phyloP scores from a whole-genome alignment of 179 eudicot species.

The Monotropa hypopitys region DNA sequence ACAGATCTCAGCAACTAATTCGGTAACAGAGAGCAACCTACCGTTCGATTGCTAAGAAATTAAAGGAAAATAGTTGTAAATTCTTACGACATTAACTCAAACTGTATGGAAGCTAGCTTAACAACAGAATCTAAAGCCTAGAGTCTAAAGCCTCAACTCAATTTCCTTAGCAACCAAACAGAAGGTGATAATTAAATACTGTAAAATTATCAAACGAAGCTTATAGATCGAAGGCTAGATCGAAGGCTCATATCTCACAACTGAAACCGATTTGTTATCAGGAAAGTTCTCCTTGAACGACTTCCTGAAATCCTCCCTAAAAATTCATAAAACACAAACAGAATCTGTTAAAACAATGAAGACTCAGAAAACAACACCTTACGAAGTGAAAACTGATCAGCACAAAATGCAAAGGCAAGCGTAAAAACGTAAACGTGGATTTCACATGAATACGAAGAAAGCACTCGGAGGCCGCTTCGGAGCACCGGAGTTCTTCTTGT shows the following conservation, averaged over 20 bases:
- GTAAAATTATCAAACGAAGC: background rate
- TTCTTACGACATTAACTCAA: background rate
- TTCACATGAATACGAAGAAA: slow-evolving; percentile 23
- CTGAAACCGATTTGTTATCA: slow-evolving; percentile 21
- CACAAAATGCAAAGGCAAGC: background rate
- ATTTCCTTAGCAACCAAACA: slow-evolving; percentile 4
- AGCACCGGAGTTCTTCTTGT: slow-evolving; percentile 14
- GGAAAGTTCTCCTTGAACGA: slow-evolving; percentile 21
- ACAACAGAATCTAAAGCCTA: background rate
- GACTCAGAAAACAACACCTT: background rate
- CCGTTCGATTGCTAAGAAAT: background rate
- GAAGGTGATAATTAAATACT: background rate
- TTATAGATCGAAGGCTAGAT: background rate
- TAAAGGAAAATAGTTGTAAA: background rate
- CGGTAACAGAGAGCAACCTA: background rate
- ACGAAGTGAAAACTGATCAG: background rate
- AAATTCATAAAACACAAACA: background rate
- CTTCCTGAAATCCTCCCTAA: slow-evolving; percentile 25
- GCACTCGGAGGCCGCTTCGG: slow-evolving; percentile 23
- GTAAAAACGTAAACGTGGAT: too few species aligned
- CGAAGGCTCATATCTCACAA: slow-evolving; percentile 6
- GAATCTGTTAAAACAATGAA: background rate
- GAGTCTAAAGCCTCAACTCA: background rate
- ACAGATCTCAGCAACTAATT: background rate
- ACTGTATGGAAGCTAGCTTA: background rate